These are phyloP conservation scores for Vigna radiata DNA, from an alignment of 306 rosid genomes.

Conservation along the genomic window DNA sequence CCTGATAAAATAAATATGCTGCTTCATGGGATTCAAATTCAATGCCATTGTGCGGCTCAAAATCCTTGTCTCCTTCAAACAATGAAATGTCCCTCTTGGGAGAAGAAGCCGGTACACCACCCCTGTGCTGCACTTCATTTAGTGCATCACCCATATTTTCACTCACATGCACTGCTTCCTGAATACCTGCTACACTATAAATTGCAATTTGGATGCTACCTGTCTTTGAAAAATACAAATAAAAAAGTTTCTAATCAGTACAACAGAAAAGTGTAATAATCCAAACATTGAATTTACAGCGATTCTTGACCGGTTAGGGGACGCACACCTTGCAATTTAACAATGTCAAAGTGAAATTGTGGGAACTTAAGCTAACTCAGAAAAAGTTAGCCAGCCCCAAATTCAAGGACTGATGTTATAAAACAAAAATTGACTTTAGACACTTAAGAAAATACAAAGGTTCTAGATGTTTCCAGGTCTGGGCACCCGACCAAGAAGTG, in stretches of 20 bases:
- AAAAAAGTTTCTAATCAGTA: slow-evolving; percentile 10
- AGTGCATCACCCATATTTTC: slow-evolving; percentile 61
- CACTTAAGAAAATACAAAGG: neutral
- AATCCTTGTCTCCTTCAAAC: slow-evolving; percentile 76
- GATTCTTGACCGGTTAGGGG: neutral
- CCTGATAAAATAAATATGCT: slow-evolving; percentile 85
- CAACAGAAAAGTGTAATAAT: slow-evolving; percentile 25
- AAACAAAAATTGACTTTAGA: neutral
- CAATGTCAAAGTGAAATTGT: neutral
- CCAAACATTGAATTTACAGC: slow-evolving; percentile 3
- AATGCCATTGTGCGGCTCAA: slow-evolving; percentile 83
- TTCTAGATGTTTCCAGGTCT: slow-evolving; percentile 10
- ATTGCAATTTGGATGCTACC: slow-evolving; percentile 36
- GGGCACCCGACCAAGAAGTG: neutral
- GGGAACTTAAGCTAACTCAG: neutral
- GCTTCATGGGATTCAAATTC: slow-evolving; percentile 87
- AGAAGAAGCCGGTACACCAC: slow-evolving; percentile 52
- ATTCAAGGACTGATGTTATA: slow-evolving; percentile 13
- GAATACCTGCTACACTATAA: slow-evolving; percentile 40
- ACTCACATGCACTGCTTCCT: slow-evolving; percentile 49
- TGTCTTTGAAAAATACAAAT: slow-evolving; percentile 39
- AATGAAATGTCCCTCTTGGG: slow-evolving; percentile 59
- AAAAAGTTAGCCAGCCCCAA: slow-evolving; percentile 25
- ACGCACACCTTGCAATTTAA: slow-evolving; percentile 22
- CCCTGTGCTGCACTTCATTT: slow-evolving; percentile 60